Percentiles rank a stretch among this genome's conserved stretches.
These are phyloP conservation scores for Aspergillus viridinutans DNA, from an alignment of 2,329 filamentous ascomycete species.

Conservation along the genomic window DNA sequence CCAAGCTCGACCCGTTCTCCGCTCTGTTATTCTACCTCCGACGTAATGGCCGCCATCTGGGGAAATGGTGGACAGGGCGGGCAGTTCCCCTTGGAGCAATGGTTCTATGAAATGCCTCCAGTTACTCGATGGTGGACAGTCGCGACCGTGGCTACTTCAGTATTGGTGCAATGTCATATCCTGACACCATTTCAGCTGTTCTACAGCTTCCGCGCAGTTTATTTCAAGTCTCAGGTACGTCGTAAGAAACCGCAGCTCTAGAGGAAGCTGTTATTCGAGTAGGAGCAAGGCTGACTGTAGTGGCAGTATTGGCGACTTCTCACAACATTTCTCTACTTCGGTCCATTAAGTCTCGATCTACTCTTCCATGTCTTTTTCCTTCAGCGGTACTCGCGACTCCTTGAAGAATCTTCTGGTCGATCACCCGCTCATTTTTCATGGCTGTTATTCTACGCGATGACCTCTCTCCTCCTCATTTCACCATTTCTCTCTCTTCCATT, in stretches of 20 bases:
- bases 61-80: constrained; percentile 46
- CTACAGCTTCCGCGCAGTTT: constrained; percentile 91
- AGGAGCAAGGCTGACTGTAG: constrained; percentile 8
- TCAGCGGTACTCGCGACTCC: constrained; percentile 87
- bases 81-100: constrained; percentile 81
- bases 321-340: constrained; percentile 96
- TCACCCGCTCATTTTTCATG: constrained; percentile 93
- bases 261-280: constrained; percentile 3
- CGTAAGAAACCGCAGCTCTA: neutral
- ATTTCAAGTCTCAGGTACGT: constrained; percentile 81
- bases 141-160: constrained; percentile 79
- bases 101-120: constrained; percentile 98
- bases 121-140: constrained; percentile 97
- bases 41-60: constrained; percentile 42
- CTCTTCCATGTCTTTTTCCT: constrained; percentile 98
- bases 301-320: constrained; percentile 89
- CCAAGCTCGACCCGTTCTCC: neutral
- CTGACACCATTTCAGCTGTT: constrained; percentile 93
- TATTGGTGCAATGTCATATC: constrained; percentile 88
- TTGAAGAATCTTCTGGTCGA: constrained; percentile 90
- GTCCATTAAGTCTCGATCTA: constrained; percentile 86
- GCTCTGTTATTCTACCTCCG: neutral
- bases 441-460: constrained; percentile 81
- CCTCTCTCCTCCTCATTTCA: constrained; percentile 73
- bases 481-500: constrained; percentile 89